Percentiles rank a stretch among this genome's conserved stretches.
Conservation (phyloP, 352 stramenopile genomes). For the Phytopythium montanum region DNA sequence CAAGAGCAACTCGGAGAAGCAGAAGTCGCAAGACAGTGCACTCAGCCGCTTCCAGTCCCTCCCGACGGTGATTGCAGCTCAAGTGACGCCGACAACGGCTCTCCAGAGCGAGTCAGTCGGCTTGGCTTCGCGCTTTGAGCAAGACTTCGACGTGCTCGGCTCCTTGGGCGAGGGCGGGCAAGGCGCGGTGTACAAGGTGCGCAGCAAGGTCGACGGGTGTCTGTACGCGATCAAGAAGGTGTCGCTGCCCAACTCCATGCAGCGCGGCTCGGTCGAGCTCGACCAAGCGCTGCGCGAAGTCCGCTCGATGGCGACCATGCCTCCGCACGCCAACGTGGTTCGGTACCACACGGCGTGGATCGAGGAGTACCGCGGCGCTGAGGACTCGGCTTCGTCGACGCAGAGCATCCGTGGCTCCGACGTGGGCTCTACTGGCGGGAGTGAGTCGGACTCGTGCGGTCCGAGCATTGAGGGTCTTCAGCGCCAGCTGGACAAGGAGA, state of each 20-base stretch:
- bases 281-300: constrained; percentile 72
- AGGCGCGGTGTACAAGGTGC: constrained; percentile 71
- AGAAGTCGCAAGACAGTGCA: constrained; percentile 10
- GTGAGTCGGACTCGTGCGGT: background rate
- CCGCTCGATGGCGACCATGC: constrained; percentile 69
- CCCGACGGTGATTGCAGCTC: constrained; percentile 2
- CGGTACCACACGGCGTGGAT: constrained; percentile 81
- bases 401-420: constrained; percentile 37
- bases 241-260: constrained; percentile 33
- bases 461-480: background rate
- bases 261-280: constrained; percentile 33
- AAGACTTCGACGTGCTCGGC: constrained; percentile 69
- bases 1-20: constrained; percentile 13
- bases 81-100: background rate
- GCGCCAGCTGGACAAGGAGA: constrained; percentile 28
- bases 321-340: constrained; percentile 68
- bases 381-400: constrained; percentile 23
- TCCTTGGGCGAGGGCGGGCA: constrained; percentile 70
- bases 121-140: constrained; percentile 48
- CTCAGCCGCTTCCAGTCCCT: constrained; percentile 4
- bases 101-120: constrained; percentile 7
- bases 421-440: constrained; percentile 14
- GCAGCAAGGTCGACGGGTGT: constrained; percentile 65
- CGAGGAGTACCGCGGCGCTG: constrained; percentile 37
- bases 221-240: constrained; percentile 83